Conservation (phyloP, 106 monocot species). For the Allium sativum region DNA sequence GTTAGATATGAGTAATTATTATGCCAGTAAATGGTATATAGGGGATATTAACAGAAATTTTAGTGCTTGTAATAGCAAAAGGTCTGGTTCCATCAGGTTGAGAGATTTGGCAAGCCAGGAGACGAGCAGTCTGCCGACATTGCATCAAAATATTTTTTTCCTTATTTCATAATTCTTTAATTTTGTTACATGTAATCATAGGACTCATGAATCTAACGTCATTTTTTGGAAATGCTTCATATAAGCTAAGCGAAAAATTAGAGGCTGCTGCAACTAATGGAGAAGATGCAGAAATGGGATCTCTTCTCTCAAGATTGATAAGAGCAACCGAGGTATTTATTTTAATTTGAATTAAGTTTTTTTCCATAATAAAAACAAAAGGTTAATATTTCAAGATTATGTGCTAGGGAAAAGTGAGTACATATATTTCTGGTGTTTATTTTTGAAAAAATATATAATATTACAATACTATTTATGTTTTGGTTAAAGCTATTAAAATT, state of each 20-base stretch:
- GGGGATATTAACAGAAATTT: constrained; percentile 88
- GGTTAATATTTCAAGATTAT: no score
- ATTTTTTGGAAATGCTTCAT: constrained; percentile 45
- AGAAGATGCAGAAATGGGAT: constrained; percentile 96
- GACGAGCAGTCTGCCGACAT: constrained; percentile 82
- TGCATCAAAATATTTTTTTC: constrained; percentile 79
- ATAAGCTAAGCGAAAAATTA: constrained; percentile 73
- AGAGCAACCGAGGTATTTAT: constrained; percentile 85
- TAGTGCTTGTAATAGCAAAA: constrained; percentile 94
- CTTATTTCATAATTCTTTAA: background rate
- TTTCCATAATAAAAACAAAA: background rate
- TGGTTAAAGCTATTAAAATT: no score
- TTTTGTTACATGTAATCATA: background rate
- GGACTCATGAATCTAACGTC: background rate
- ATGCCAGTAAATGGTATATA: constrained; percentile 4
- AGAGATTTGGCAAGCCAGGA: constrained; percentile 75
- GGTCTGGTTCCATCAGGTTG: constrained; percentile 93
- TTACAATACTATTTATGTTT: no score
- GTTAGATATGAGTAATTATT: no score
- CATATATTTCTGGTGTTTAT: background rate
- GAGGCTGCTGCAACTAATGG: constrained; percentile 70
- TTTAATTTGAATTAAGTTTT: background rate
- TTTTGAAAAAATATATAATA: no score
- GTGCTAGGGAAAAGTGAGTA: background rate
- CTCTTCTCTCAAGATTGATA: constrained; percentile 79